Percentiles rank a stretch among this genome's conserved stretches.
phyloP scores from a whole-genome alignment of 768 basidiomycete genomes.

The Hericium alpestre region DNA sequence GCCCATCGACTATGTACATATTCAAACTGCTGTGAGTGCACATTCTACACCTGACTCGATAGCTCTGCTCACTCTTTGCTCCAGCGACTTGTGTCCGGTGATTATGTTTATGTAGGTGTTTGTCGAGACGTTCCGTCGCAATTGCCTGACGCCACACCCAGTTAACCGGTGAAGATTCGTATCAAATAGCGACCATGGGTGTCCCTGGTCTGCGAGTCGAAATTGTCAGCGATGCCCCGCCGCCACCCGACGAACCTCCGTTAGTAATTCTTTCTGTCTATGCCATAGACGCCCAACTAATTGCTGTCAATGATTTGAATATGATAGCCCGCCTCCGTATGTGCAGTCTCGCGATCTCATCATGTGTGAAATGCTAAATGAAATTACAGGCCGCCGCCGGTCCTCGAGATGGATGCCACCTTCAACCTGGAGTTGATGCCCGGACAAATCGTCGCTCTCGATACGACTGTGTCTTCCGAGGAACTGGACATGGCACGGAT shows the following conservation, averaged over 20 bases:
- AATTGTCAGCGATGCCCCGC: constrained; percentile 77
- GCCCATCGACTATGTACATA: constrained; percentile 79
- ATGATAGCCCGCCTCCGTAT: constrained; percentile 40
- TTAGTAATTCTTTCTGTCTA: constrained; percentile 27
- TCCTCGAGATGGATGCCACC: constrained; percentile 77
- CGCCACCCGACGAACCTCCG: constrained; percentile 78
- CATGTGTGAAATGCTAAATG: background rate
- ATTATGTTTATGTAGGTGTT: constrained; percentile 67
- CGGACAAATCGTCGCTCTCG: constrained; percentile 70
- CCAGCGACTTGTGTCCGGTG: constrained; percentile 69
- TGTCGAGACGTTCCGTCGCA: background rate
- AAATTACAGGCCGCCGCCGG: constrained; percentile 45
- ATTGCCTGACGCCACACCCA: constrained; percentile 18
- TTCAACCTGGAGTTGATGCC: constrained; percentile 76
- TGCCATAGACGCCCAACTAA: background rate
- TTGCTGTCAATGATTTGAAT: background rate
- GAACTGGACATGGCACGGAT: constrained; percentile 87
- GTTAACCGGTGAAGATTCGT: constrained; percentile 80
- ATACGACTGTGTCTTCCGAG: constrained; percentile 65
- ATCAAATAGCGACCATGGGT: constrained; percentile 78
- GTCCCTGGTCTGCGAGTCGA: constrained; percentile 77
- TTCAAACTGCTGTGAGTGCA: constrained; percentile 65
- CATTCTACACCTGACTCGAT: too few species aligned
- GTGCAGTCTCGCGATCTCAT: constrained; percentile 13
- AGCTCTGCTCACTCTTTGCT: background rate